Conservation (phyloP, 2,329 filamentous ascomycete species). For the Nannizziopsis arthrosporioides region DNA sequence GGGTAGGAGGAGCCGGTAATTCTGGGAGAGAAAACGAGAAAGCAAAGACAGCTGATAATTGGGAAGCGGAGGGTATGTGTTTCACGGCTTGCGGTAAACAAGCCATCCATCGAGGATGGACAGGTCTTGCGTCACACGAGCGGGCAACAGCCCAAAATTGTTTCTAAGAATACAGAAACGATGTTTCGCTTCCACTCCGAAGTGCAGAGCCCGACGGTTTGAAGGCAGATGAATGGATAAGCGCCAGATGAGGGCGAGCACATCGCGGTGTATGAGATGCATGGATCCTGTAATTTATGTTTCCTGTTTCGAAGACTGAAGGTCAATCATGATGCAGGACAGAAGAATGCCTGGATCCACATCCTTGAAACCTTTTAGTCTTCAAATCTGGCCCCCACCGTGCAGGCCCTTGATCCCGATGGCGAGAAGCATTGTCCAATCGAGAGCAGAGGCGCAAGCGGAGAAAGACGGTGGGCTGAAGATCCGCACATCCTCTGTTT, state of each 20-base stretch:
- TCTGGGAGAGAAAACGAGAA: neutral
- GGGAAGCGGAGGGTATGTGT: neutral
- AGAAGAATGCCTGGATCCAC: no score
- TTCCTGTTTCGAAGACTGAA: neutral
- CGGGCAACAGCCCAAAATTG: neutral
- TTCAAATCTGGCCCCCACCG: neutral
- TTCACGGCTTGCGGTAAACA: conserved; percentile 8
- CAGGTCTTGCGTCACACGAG: conserved; percentile 5
- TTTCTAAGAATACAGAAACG: conserved; percentile 5
- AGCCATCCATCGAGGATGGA: conserved; percentile 5
- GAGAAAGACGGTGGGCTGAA: no score
- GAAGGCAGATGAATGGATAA: neutral
- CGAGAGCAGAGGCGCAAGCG: neutral
- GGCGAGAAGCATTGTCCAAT: neutral
- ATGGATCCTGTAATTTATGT: neutral
- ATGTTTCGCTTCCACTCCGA: neutral
- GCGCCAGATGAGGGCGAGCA: neutral
- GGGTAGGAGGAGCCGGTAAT: neutral
- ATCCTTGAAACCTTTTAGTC: neutral
- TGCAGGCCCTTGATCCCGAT: neutral
- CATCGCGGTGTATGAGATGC: no score
- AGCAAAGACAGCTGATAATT: neutral
- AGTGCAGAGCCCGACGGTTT: neutral
- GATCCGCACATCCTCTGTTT: no score
- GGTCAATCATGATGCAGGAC: neutral